A percentile compares a stretch with the other conserved stretches of the same genome.
These are phyloP conservation scores for Limonium bicolor DNA, from an alignment of 148 eudicot genomes.

Conservation along the genomic window DNA sequence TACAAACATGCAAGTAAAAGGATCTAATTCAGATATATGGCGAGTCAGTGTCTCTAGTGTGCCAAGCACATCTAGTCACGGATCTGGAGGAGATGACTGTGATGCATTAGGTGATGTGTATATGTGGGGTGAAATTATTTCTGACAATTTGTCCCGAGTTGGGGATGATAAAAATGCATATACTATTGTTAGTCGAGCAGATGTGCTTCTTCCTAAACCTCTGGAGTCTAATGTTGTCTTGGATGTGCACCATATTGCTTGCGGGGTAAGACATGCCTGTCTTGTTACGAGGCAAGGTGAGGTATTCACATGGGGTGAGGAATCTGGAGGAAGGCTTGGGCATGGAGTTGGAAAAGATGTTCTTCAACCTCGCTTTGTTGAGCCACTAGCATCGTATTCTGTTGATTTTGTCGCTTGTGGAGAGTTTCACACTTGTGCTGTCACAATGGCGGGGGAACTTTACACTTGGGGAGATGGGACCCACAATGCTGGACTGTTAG, in stretches of 20 bases:
- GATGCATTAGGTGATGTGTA: constrained; percentile 93
- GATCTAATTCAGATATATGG: constrained; percentile 60
- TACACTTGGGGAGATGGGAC: constrained; percentile 98
- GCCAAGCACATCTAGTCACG: constrained; percentile 92
- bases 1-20: constrained; percentile 73
- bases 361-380: constrained; percentile 57
- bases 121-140: constrained; percentile 90
- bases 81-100: constrained; percentile 84
- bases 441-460: constrained; percentile 72
- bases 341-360: constrained; percentile 85
- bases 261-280: constrained; percentile 86
- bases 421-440: constrained; percentile 91
- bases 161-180: constrained; percentile 37
- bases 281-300: constrained; percentile 90
- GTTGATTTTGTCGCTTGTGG: constrained; percentile 95
- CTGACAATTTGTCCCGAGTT: constrained; percentile 34
- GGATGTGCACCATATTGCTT: constrained; percentile 75
- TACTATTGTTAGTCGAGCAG: constrained; percentile 31
- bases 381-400: constrained; percentile 45
- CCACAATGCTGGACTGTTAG: constrained; percentile 82
- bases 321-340: constrained; percentile 94
- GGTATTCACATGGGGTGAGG: constrained; percentile 94
- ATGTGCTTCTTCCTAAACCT: constrained; percentile 72
- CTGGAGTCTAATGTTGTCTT: constrained; percentile 73
- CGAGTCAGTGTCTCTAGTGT: constrained; percentile 97